These are phyloP conservation scores for Chytriomyces sp. DNA, from an alignment of 192 early-diverging fungal species.

Conservation along the genomic window DNA sequence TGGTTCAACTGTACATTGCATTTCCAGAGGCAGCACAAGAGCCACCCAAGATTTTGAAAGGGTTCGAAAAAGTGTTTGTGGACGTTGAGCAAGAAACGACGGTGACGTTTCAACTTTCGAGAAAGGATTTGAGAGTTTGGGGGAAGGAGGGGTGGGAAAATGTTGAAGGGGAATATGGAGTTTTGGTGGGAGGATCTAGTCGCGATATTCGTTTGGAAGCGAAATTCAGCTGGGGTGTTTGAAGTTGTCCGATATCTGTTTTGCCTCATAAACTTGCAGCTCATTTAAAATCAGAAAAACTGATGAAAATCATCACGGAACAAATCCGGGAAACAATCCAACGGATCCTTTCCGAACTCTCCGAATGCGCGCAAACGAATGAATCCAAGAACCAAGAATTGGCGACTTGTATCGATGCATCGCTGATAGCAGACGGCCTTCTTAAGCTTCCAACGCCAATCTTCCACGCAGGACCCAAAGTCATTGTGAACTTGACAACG, in stretches of 20 bases:
- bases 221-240: background rate
- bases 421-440: no score
- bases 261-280: no score
- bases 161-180: constrained; percentile 15
- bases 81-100: background rate
- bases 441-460: no score
- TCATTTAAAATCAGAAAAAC: no score
- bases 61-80: constrained; percentile 36
- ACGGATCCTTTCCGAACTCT: no score
- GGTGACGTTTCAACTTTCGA: constrained; percentile 14
- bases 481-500: constrained; percentile 2
- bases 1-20: constrained; percentile 43
- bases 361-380: no score
- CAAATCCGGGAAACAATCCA: no score
- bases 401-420: no score
- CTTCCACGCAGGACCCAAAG: background rate
- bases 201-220: constrained; percentile 4
- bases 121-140: constrained; percentile 21
- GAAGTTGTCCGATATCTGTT: no score
- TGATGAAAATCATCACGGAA: no score
- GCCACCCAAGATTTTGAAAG: constrained; percentile 34
- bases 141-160: constrained; percentile 11
- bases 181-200: constrained; percentile 34
- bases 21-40: constrained; percentile 33
- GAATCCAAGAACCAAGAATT: no score